phyloP scores from a whole-genome alignment of 495 filamentous ascomycete genomes.

The Xylaria flabelliformis region DNA sequence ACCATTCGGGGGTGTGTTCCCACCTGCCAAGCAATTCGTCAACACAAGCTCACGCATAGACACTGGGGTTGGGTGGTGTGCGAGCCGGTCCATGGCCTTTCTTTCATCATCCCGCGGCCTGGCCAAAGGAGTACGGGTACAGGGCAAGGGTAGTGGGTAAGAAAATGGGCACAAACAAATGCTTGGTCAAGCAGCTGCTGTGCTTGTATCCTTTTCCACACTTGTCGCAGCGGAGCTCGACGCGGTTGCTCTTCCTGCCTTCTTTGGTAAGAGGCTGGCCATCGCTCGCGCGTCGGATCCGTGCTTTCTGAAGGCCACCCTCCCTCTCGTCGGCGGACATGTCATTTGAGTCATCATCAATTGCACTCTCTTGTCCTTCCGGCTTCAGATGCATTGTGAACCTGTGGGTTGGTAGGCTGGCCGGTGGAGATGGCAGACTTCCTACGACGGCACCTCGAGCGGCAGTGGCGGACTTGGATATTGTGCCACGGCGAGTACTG shows the following conservation, averaged over 20 bases:
- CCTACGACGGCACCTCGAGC: constrained; percentile 55
- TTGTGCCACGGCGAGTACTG: constrained; percentile 56
- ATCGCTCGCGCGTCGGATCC: constrained; percentile 83
- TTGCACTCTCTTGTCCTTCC: constrained; percentile 60
- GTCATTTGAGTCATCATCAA: constrained; percentile 63
- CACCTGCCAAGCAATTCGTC: constrained; percentile 71
- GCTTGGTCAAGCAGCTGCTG: constrained; percentile 99
- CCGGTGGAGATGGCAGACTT: constrained; percentile 64
- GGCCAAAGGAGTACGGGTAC: constrained; percentile 47
- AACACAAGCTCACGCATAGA: constrained; percentile 44
- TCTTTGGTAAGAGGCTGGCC: constrained; percentile 81
- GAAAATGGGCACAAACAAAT: constrained; percentile 91
- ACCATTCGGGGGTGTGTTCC: constrained; percentile 99
- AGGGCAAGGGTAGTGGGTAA: constrained; percentile 45
- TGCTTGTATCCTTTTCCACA: constrained; percentile 99
- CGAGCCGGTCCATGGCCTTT: constrained; percentile 34
- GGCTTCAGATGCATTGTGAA: constrained; percentile 48
- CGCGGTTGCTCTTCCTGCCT: constrained; percentile 72
- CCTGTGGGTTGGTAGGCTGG: constrained; percentile 52
- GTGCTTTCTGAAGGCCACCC: constrained; percentile 66
- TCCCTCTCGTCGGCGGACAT: constrained; percentile 64
- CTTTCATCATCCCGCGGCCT: constrained; percentile 39
- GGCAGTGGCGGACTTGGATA: constrained; percentile 51
- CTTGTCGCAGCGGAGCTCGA: constrained; percentile 93
- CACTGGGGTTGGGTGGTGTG: constrained; percentile 37